Evolutionary conservation across 805 yeast genomes (phyloP).

Genomic region (Starmerella bacillaris): DNA sequence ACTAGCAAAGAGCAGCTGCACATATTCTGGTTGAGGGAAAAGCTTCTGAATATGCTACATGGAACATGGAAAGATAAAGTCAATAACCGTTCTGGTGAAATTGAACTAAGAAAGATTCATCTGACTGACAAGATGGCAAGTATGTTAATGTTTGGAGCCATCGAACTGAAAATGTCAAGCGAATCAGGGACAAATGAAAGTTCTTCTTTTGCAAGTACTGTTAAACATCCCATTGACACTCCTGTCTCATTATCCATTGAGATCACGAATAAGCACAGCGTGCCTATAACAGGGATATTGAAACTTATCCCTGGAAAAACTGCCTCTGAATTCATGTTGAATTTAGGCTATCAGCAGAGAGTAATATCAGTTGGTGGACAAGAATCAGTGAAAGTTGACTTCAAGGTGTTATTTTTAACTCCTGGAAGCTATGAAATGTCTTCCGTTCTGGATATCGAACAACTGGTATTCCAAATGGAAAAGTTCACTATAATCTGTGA

Average conservation of each 20-base stretch:
- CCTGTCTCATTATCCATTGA: conserved; percentile 21
- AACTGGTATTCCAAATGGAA: conserved; percentile 1
- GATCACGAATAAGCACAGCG: conserved; percentile 32
- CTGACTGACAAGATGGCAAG: conserved; percentile 44
- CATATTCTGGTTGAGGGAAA: conserved; percentile 67
- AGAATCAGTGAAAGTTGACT: conserved; percentile 26
- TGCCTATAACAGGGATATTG: conserved; percentile 34
- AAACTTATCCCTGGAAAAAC: conserved; percentile 38
- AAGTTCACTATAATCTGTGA: no score
- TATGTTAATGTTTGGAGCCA: conserved; percentile 24
- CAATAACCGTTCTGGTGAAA: conserved; percentile 33
- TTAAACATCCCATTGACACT: no score
- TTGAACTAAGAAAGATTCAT: conserved; percentile 51
- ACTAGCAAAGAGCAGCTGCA: conserved; percentile 43
- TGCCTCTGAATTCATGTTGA: conserved; percentile 40
- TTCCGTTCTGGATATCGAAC: conserved; percentile 33
- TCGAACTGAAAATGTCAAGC: conserved; percentile 4
- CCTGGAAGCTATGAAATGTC: conserved; percentile 77
- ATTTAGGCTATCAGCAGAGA: conserved; percentile 55
- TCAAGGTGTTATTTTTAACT: conserved; percentile 51
- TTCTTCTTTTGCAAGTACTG: no score
- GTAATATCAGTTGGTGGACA: conserved; percentile 33
- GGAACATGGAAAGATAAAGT: conserved; percentile 43
- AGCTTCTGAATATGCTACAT: conserved; percentile 36
- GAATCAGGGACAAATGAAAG: not conserved